Evolutionary conservation across 139 green algal genomes (phyloP), one percentile per base, ranked within the genome.

Genomic region (Micromonas pusilla): DNA sequence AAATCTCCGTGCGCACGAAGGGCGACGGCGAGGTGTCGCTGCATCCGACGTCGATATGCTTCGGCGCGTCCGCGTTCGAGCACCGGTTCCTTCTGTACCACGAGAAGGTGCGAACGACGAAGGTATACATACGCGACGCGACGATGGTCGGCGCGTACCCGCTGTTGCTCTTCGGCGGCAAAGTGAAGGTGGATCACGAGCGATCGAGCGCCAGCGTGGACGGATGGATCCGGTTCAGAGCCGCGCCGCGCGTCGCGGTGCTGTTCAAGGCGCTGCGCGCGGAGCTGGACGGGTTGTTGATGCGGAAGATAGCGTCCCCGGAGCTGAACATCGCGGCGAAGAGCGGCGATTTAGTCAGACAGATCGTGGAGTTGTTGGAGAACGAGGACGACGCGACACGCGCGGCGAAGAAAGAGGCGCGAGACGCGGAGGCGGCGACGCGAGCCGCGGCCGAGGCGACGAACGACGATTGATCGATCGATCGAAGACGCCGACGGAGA

Each of bases 1-100:
- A 98, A 70, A 98, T 97, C 84, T 98, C 78, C 83, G 98, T 37
- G 87, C 96, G 87, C 88, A 45, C 91, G 94, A 39, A 94, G 89
- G 26, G 90, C 84, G 6, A 83, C 88, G 52, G 91, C 33, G 82
- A 94, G 19, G 91, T 94, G 62, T 94, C 98, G 87, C 88, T 96
- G 76, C 84, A 88, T 63, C 81, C 79, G 30, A 76, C 85, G 32
- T 89, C 86, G 70, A 81, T 89, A 33, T 79, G 87, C 72, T 81
- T 77, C 2, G 76, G 32, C 53, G 72, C 21, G 6, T 38, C 78
- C 3, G 53, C 82, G 4, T 89, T 97, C 87, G 91, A 97, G 82
- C 85, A 90, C 39, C 81, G 81, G 31, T 97, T 88, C 87, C 86
- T 96, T 26, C 79, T 96, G 20, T 96, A 95, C 85, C 87, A 93